phyloP scores from a whole-genome alignment of 441 rosid species.

The Adansonia grandidieri region DNA sequence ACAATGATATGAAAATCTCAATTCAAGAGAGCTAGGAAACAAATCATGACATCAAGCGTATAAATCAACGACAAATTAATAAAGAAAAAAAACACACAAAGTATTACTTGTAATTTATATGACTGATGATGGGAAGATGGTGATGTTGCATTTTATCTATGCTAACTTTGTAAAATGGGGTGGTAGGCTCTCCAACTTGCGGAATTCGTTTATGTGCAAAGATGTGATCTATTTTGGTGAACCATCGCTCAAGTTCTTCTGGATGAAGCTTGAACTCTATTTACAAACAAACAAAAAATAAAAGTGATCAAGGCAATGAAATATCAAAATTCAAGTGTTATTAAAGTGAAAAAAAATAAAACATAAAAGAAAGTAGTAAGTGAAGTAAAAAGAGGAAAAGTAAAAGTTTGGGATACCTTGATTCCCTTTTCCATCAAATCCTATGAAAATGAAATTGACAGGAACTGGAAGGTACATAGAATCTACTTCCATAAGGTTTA shows the following conservation, averaged over 20 bases:
- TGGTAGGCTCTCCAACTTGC: slow-evolving; percentile 71
- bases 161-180: slow-evolving; percentile 72
- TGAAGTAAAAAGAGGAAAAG: background rate
- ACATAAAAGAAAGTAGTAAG: slow-evolving; percentile 1
- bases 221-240: slow-evolving; percentile 86
- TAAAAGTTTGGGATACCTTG: slow-evolving; percentile 56
- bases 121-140: slow-evolving; percentile 86
- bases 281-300: background rate
- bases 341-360: slow-evolving; percentile 23
- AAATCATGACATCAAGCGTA: slow-evolving; percentile 11
- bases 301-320: slow-evolving; percentile 16
- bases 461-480: slow-evolving; percentile 91
- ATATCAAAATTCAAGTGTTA: background rate
- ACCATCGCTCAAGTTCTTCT: slow-evolving; percentile 98
- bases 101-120: slow-evolving; percentile 83
- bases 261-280: slow-evolving; percentile 81
- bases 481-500: slow-evolving; percentile 87
- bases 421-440: slow-evolving; percentile 97
- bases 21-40: slow-evolving; percentile 21
- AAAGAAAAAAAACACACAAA: slow-evolving; percentile 11
- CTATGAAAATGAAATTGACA: slow-evolving; percentile 91
- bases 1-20: slow-evolving; percentile 22
- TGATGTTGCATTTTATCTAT: slow-evolving; percentile 63
- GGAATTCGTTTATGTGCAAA: slow-evolving; percentile 92
- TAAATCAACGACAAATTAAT: slow-evolving; percentile 20